Base-by-base conservation (phyloP, 2,329 filamentous ascomycete genomes). In the Apiospora aurea region DNA sequence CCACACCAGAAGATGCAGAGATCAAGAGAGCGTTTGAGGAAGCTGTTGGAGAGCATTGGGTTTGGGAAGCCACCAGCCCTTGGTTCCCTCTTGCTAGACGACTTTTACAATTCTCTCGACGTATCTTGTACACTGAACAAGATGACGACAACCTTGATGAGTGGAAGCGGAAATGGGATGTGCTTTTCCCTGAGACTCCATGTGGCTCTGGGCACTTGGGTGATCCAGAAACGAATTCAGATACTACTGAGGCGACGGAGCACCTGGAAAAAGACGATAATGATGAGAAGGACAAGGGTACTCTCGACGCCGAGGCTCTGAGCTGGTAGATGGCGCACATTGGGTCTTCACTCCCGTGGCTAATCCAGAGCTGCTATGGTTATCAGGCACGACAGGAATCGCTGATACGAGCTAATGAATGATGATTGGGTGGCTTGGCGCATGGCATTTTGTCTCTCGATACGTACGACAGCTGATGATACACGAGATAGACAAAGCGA, bases 1-100 rank as follows among this genome's bases (percentile, higher is more conserved):
- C 38, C 0, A 73, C 73, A 4, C 72, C 69, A 0, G 69, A 73
- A 49, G 64, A 74, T 46, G 67, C 69, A 7, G 73, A 74, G 18
- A 72, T 74, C n/a, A 73, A 74, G 16, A 14, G 16, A 29, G 72
- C 6, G 1, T 74, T 74, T 14, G 72, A 74, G 29, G 53, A 69
- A 18, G 44, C 51, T 4, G 53, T 71, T 3, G 72, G 73, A 16
- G 67, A 73, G 46, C 13, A 4, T 16, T 74, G 73, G 73, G 46
- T 73, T 29, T 67, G 44, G 14, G 72, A 74, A 24, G 67, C 72
- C 4, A 69, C 69, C 1, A 70, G 29, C 1, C 57, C 51, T 2
- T 34, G 66, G 53, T 71, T 43, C 29, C 24, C 44, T 29, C 26
- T 70, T 10, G 73, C 72, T 1, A 72, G 73, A 24, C 46, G 51